A percentile compares a stretch with the other conserved stretches of the same genome.
Evolutionary conservation across 176 grass and related monocot species (phyloP).

Genomic region (Puccinellia tenuiflora): DNA sequence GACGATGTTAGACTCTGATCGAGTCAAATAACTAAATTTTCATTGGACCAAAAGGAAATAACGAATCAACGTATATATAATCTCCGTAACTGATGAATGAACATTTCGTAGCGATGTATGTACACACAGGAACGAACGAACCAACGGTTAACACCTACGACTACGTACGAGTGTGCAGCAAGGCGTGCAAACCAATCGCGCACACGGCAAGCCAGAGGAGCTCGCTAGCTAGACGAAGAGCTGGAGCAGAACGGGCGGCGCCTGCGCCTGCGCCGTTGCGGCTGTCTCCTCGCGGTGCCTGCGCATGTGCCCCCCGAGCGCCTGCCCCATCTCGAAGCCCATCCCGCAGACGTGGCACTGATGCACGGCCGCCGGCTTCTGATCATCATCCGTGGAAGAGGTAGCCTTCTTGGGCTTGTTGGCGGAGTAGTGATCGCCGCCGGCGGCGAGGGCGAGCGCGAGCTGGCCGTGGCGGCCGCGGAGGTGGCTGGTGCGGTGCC

Average conservation of each 20-base stretch:
- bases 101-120: neutral
- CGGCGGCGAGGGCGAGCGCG: conserved; percentile 13
- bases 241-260: conserved; percentile 35
- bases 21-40: neutral
- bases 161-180: neutral
- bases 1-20: neutral
- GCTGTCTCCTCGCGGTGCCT: conserved; percentile 31
- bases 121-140: neutral
- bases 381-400: neutral
- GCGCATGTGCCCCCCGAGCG: conserved; percentile 60
- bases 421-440: neutral
- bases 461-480: conserved; percentile 33
- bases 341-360: conserved; percentile 59
- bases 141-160: neutral
- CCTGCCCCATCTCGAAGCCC: conserved; percentile 50
- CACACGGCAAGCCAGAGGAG: neutral
- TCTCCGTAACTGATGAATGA: neutral
- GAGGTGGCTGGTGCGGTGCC: conserved; percentile 60
- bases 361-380: neutral
- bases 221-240: conserved; percentile 19
- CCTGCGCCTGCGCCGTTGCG: neutral
- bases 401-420: neutral
- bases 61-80: neutral
- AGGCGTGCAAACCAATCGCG: neutral
- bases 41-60: neutral